Conservation (phyloP, 176 grass and related monocot genomes). For the Zoysia pacifica region DNA sequence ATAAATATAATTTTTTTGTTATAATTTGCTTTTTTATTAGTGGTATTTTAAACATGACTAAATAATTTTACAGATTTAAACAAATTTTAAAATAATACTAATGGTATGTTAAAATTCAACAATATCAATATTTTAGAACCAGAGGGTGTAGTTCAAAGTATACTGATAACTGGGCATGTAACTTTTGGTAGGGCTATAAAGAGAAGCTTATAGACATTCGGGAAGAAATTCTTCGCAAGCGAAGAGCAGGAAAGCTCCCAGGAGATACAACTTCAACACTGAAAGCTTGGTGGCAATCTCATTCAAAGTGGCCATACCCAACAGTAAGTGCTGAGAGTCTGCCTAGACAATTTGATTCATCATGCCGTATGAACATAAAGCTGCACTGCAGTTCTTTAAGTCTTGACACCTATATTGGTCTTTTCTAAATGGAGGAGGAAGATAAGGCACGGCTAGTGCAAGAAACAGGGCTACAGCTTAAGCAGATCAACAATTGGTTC, state of each 20-base stretch:
- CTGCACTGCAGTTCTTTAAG: no score
- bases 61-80: no score
- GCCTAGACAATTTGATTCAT: not conserved
- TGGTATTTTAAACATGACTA: no score
- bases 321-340: conserved; percentile 41
- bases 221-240: conserved; percentile 74
- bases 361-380: no score
- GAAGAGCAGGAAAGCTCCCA: conserved; percentile 72
- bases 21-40: no score
- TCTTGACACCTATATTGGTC: not conserved
- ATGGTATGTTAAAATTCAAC: no score
- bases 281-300: conserved; percentile 77
- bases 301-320: conserved; percentile 76
- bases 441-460: conserved; percentile 75
- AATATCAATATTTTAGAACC: no score
- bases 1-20: no score
- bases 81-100: no score
- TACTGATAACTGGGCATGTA: not conserved
- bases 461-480: conserved; percentile 69
- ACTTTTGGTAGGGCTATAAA: conserved; percentile 57
- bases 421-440: conserved; percentile 53
- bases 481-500: conserved; percentile 81
- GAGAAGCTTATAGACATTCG: conserved; percentile 72
- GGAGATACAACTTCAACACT: conserved; percentile 71
- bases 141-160: not conserved